phyloP scores from a whole-genome alignment of 352 stramenopile genomes.

The Proteromonas lacertae region DNA sequence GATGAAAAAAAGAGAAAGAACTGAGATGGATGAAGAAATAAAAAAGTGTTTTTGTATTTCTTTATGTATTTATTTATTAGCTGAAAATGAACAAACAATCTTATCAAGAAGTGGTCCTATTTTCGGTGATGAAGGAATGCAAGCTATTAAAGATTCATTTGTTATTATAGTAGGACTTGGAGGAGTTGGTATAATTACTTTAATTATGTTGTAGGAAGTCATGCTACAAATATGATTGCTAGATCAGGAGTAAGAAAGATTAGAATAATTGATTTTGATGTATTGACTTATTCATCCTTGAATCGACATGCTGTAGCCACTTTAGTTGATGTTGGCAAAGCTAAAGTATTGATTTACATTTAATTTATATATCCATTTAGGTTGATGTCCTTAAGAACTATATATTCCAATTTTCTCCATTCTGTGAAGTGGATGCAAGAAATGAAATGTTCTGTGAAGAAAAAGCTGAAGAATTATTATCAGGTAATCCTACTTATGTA shows the following conservation, averaged over 20 bases:
- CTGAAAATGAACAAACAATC: no score
- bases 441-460: slow-evolving; percentile 27
- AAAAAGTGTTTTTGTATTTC: no score
- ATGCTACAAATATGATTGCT: slow-evolving; percentile 83
- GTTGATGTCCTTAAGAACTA: slow-evolving; percentile 5
- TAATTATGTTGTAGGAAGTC: slow-evolving; percentile 75
- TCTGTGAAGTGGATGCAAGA: slow-evolving; percentile 39
- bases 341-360: no score
- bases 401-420: slow-evolving; percentile 23
- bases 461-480: slow-evolving; percentile 7
- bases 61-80: no score
- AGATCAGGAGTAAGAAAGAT: slow-evolving; percentile 62
- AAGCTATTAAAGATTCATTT: no score
- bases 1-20: no score
- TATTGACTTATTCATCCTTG: slow-evolving; percentile 79
- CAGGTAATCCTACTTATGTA: slow-evolving; percentile 35
- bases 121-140: no score
- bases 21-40: no score
- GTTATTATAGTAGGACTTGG: no score
- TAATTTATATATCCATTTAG: no score
- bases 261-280: slow-evolving; percentile 95
- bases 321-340: slow-evolving; percentile 61
- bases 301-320: slow-evolving; percentile 90
- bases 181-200: no score
- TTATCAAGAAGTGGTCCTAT: no score